Evolutionary conservation across 768 basidiomycete species (phyloP), one percentile per base, ranked within the genome.

Genomic region (Tylopilus plumbeoviolaceoides): DNA sequence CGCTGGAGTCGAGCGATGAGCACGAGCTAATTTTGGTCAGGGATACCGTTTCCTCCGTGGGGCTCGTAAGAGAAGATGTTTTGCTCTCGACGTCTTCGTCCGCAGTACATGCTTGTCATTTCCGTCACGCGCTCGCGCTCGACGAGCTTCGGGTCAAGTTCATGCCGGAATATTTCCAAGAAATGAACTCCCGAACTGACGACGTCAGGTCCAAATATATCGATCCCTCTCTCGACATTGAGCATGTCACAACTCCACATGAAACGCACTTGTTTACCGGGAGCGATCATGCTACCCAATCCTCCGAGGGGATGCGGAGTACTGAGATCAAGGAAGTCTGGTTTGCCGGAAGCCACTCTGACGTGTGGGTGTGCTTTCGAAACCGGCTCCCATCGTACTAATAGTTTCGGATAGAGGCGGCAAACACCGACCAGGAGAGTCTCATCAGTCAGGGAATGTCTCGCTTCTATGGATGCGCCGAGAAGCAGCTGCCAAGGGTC

Each of bases 321-420:
- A 20, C 54, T 21, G 65, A 33, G 33, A 33, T 33, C n/a, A 73
- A 79, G 49, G 83, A 87, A 60, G 84, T 87, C 2, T 86, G 85
- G 84, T 86, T 87, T 62, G 33, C 33, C 33, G 33, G 33, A 4
- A 33, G 33, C 14, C 33, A 33, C 14, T 63, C 63, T 21, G 74
- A 75, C 55, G 60, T 53, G 74, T 72, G 21, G 14, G 60, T 51
- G n/a, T 18, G 15, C 21, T 7, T 39, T 33, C 4, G 2, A 23
- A 27, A n/a, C 1, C 0, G 1, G 2, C 4, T 30, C 15, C 7
- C 7, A 3, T 20, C 17, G 12, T 36, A 11, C 14, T 59, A 17
- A 64, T 23, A 6, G 8, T 17, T 43, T 40, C 18, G 10, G n/a
- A 14, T 20, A 65, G 63, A 2, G 63, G 63, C 21, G 63, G 63